Conservation (phyloP, 176 grass and related monocot genomes). For the Aegilops tauschii region DNA sequence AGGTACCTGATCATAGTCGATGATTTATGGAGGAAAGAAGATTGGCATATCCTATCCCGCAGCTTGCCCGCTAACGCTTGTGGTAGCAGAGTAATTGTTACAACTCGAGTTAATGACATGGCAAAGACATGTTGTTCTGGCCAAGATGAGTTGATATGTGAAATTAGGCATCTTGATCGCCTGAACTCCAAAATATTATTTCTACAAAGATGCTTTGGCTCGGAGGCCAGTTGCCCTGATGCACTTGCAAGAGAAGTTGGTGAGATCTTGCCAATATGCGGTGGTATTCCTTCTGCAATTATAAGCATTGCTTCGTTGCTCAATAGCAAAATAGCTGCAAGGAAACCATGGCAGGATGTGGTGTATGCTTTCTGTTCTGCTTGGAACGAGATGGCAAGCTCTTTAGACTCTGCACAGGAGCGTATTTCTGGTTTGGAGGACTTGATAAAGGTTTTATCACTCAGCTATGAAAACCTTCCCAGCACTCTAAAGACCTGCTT, state of each 20-base stretch:
- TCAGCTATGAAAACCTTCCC: slow-evolving; percentile 6
- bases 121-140: slow-evolving; percentile 1
- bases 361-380: not conserved
- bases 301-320: slow-evolving; percentile 14
- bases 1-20: slow-evolving; percentile 16
- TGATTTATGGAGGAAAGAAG: not conserved
- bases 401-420: not conserved
- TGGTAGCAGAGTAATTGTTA: slow-evolving; percentile 21
- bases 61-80: not conserved
- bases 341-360: not conserved
- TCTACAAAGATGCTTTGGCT: not conserved
- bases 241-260: not conserved
- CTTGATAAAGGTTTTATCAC: not conserved
- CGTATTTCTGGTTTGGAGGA: not conserved
- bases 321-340: not conserved
- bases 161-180: not conserved
- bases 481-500: slow-evolving; percentile 1
- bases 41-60: not conserved
- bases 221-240: not conserved
- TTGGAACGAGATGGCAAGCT: not conserved
- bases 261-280: not conserved
- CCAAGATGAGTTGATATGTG: not conserved
- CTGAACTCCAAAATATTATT: not conserved
- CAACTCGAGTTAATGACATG: not conserved
- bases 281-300: slow-evolving; percentile 10